Evolutionary conservation across 805 yeast genomes (phyloP), one percentile per base, ranked within the genome.

Genomic region (Torulaspora microellipsoides): DNA sequence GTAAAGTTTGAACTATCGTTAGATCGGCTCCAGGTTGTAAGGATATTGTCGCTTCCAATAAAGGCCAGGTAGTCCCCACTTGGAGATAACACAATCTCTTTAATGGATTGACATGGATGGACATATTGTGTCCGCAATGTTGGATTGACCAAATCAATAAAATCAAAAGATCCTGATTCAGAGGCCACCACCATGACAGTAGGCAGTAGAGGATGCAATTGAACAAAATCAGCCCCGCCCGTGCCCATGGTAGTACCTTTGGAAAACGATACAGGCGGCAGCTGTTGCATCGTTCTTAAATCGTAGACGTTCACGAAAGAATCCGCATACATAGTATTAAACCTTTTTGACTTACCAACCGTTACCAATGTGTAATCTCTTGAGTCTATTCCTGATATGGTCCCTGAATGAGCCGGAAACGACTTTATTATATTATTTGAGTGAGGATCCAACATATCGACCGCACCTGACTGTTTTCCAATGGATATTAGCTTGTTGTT

Each of bases 301-400:
- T 93, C 98, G 61, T 79, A 88, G 15, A 88, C 80, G 52, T 82
- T 82, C 15, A 91, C 89, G 48, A 91, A 72, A 0, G 95, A 91
- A 58, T 93, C 98, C 8, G 79, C 72, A 14, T 74, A 64, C 43
- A 71, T 71, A 7, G 73, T 70, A 37, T 81, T 80, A 39, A 79
- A 77, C 37, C 88, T 76, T 17, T 79, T 66, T 0, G 90, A 78
- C 51, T 80, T 81, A 15, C 97, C 97, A 45, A 95, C 87, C 0
- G 95, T 83, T 13, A 87, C 80, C 34, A 86, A 69, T 27, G 78
- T 78, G 45, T 76, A 75, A 15, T 84, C 90, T 52, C 75, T 73
- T 15, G 81, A 73, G 52, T 80, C 85, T 59, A 85, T 69, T 40
- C 80, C 81, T 0, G 87, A 74, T 14, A 85, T 65, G 1, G 79